Percentiles rank a stretch among this genome's conserved stretches.
These are phyloP conservation scores for Pseudopyricularia cyperi DNA, from an alignment of 2,329 filamentous ascomycete genomes.

Conservation along the genomic window DNA sequence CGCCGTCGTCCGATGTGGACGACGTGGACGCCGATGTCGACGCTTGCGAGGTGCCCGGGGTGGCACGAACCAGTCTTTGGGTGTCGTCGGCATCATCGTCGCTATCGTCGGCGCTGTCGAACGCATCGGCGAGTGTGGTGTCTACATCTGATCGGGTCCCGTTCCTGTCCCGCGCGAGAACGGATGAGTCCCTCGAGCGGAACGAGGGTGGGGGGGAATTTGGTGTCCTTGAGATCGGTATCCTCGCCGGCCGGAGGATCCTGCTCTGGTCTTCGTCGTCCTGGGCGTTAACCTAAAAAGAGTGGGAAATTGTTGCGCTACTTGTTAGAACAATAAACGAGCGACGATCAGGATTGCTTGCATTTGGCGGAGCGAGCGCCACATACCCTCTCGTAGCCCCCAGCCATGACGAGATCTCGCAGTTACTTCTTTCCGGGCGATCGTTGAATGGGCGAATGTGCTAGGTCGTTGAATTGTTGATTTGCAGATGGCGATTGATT, in stretches of 20 bases:
- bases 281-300: constrained; percentile 39
- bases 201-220: constrained; percentile 71
- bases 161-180: constrained; percentile 29
- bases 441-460: background rate
- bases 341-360: background rate
- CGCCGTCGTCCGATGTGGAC: constrained; percentile 3
- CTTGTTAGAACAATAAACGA: constrained; percentile 7
- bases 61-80: constrained; percentile 71
- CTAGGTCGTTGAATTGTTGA: background rate
- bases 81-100: constrained; percentile 69
- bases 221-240: constrained; percentile 40
- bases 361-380: background rate
- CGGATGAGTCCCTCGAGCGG: constrained; percentile 68
- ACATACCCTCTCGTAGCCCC: constrained; percentile 45
- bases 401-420: constrained; percentile 27
- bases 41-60: constrained; percentile 11
- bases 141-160: constrained; percentile 39
- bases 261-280: constrained; percentile 35
- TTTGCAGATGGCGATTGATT: background rate
- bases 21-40: constrained; percentile 7
- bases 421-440: background rate
- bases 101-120: constrained; percentile 69
- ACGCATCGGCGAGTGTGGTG: constrained; percentile 80
- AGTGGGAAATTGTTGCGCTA: no score
- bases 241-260: constrained; percentile 15